Evolutionary conservation across 2,329 filamentous ascomycete species (phyloP), one percentile per base, ranked within the genome.

Genomic region (Alternaria longipes): DNA sequence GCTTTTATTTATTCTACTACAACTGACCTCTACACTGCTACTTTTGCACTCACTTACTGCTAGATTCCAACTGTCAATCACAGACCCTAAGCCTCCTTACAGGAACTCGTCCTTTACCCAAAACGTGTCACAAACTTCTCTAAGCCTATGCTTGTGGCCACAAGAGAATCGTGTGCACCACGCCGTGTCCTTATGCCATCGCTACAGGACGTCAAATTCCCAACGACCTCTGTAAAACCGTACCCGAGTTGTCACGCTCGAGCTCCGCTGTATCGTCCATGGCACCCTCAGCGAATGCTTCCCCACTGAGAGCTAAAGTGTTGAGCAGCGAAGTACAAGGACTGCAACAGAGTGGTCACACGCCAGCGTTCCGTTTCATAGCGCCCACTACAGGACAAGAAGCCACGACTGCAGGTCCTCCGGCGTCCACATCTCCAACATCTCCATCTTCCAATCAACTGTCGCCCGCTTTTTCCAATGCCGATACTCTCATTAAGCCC

Each of bases 91-190:
- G n/a, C 22, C 4, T 14, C 9, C n/a, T 30, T 12, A 41, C 34
- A 41, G 16, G 20, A 26, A 24, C 16, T 16, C 11, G 5, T 16
- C 16, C 4, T 28, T 12, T 20, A 26, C 22, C 24, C 22, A 20
- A 18, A 50, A 75, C 74, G 74, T 76, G 74, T 59, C 56, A 69
- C 32, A 66, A 68, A 32, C 67, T 74, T 26, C 16, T 71, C 53
- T 70, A 76, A 59, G 42, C 66, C 49, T 72, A 70, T 59, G 64
- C 64, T 55, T 77, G 75, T 59, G 54, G 60, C 26, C 68, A 73
- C 68, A 56, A 49, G 11, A 73, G 71, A 28, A 51, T 51, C 8
- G 64, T 75, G 54, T 74, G 68, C 61, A 72, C 63, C 16, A 76
- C 74, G 5, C 69, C 71, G 16, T 76, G 74, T 44, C 53, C 60